Conservation (phyloP, 148 eudicot genomes). For the Polygonum maritimum region DNA sequence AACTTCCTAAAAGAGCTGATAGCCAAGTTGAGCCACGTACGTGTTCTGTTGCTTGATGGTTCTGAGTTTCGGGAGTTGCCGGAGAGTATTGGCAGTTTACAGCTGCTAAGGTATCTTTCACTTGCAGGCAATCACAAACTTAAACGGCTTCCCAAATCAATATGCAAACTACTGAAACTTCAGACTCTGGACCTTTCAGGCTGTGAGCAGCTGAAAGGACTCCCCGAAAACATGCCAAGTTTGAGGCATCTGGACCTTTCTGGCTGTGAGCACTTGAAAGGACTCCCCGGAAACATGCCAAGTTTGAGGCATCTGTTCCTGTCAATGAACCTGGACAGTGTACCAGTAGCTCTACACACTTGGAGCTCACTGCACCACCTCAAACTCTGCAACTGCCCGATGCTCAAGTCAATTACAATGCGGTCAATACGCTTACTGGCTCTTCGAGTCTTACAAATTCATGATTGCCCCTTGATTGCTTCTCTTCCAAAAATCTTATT, state of each 20-base stretch:
- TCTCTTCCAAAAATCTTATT: not conserved
- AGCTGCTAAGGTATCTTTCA: conserved; percentile 20
- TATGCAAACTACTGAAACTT: conserved; percentile 14
- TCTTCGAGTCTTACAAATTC: not conserved
- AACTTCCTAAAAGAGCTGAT: not conserved
- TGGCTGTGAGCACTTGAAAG: not conserved
- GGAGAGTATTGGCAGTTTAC: conserved; percentile 8
- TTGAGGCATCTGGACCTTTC: not conserved
- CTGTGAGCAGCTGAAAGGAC: not conserved
- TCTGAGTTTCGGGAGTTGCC: not conserved
- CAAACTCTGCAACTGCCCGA: not conserved
- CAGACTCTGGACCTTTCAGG: conserved; percentile 3
- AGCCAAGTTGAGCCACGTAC: not conserved
- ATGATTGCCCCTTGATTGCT: not conserved
- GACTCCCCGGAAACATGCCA: conserved; percentile 11
- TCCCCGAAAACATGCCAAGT: conserved; percentile 14
- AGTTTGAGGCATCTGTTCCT: conserved; percentile 14
- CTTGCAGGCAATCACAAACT: not conserved
- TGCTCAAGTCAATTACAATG: not conserved
- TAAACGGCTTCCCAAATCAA: not conserved
- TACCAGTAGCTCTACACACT: not conserved
- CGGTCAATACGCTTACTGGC: not conserved
- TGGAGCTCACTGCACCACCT: not conserved
- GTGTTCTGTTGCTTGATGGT: conserved; percentile 12
- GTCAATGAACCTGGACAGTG: not conserved